These are phyloP conservation scores for Rhizopus microsporus DNA, from an alignment of 371 early-diverging fungal species.

Conservation along the genomic window DNA sequence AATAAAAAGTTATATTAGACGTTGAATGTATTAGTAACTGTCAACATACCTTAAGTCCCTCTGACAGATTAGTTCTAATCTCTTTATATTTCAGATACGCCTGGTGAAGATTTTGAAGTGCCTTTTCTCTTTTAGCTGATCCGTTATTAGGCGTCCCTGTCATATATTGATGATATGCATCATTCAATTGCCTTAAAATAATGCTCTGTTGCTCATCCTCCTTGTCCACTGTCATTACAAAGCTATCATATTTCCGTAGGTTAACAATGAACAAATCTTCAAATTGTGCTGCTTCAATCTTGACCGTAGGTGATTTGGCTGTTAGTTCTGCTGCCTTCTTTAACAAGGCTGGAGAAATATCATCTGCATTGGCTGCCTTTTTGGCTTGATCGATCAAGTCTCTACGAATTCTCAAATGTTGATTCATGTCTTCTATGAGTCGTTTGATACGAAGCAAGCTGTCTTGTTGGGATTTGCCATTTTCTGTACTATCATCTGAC, in stretches of 20 bases:
- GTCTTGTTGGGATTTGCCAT: neutral
- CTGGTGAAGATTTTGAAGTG: constrained; percentile 67
- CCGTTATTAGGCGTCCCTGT: constrained; percentile 51
- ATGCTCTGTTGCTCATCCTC: constrained; percentile 61
- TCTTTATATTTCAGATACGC: constrained; percentile 70
- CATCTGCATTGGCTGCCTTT: constrained; percentile 64
- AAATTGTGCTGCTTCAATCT: constrained; percentile 81
- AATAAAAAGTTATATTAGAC: neutral
- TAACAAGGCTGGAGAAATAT: constrained; percentile 60
- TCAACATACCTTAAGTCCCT: constrained; percentile 59
- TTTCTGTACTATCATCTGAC: neutral
- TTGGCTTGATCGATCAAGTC: constrained; percentile 34
- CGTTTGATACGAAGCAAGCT: constrained; percentile 20
- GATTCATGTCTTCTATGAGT: constrained; percentile 36
- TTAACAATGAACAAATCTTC: constrained; percentile 73
- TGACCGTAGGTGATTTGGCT: constrained; percentile 61
- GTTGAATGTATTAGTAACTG: neutral
- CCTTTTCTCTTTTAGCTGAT: constrained; percentile 58
- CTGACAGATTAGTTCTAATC: constrained; percentile 63
- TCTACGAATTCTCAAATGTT: constrained; percentile 27
- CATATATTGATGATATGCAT: constrained; percentile 66
- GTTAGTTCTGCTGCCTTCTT: constrained; percentile 52
- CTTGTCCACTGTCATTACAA: constrained; percentile 59
- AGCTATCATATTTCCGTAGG: constrained; percentile 68
- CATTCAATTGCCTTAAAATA: constrained; percentile 59